Evolutionary conservation across 2,329 filamentous ascomycete genomes (phyloP).

Genomic region (Falciphora oryzae): DNA sequence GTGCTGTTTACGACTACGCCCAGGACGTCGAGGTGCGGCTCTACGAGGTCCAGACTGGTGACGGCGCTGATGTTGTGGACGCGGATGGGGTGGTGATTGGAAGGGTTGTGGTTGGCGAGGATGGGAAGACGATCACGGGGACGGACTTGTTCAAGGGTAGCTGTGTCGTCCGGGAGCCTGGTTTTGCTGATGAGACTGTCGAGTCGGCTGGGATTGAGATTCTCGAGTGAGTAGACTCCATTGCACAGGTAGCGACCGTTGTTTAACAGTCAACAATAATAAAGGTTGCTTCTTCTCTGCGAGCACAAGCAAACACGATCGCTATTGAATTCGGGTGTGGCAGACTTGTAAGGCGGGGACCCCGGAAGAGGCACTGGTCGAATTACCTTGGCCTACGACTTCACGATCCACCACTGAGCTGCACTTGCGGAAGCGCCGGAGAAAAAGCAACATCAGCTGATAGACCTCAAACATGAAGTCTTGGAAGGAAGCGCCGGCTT

Average conservation of each 20-base stretch:
- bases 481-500: not conserved
- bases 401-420: no score
- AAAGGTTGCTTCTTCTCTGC: no score
- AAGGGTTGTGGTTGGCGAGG: slow-evolving; percentile 3
- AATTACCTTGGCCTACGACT: no score
- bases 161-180: not conserved
- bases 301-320: no score
- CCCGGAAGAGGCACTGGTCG: no score
- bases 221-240: slow-evolving; percentile 8
- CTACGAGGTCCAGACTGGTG: slow-evolving; percentile 5
- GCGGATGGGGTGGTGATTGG: slow-evolving; percentile 5
- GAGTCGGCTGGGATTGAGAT: slow-evolving; percentile 7
- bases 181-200: not conserved
- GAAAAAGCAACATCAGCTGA: no score
- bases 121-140: slow-evolving; percentile 2
- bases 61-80: slow-evolving; percentile 3
- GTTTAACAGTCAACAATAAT: no score
- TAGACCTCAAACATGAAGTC: no score
- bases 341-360: no score
- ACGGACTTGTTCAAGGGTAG: not conserved
- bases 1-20: slow-evolving; percentile 7
- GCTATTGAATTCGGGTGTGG: no score
- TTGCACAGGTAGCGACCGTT: no score
- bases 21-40: slow-evolving; percentile 9
- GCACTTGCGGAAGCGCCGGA: no score